Conservation (phyloP, 2,329 filamentous ascomycete species). For the Alternaria brassicae region DNA sequence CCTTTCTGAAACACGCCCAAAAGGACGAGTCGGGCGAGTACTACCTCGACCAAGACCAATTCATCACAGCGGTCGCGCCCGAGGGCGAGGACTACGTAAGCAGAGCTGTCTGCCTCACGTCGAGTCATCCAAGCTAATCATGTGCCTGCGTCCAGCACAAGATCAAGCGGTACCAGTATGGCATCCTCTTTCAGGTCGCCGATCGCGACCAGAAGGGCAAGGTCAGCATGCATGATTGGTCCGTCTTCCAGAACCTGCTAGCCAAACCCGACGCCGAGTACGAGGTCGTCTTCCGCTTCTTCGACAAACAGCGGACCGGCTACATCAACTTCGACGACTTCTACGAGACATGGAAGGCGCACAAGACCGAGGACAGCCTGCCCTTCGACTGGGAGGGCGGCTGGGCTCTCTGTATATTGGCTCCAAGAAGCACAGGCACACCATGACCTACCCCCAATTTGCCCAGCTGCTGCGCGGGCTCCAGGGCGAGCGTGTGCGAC, state of each 20-base stretch:
- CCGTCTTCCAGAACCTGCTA: constrained; percentile 90
- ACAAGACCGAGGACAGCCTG: constrained; percentile 84
- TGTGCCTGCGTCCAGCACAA: constrained; percentile 73
- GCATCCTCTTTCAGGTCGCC: constrained; percentile 89
- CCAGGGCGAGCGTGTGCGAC: constrained; percentile 93
- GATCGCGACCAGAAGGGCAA: constrained; percentile 77
- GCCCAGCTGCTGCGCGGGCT: constrained; percentile 96
- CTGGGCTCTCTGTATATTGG: constrained; percentile 97
- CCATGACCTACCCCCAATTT: constrained; percentile 95
- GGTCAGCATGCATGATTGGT: constrained; percentile 85
- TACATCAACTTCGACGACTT: constrained; percentile 90
- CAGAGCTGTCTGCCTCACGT: constrained; percentile 29
- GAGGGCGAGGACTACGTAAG: constrained; percentile 89
- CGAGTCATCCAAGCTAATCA: constrained; percentile 38
- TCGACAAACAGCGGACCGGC: constrained; percentile 84
- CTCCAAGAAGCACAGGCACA: constrained; percentile 83
- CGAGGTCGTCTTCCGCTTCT: constrained; percentile 96
- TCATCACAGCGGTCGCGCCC: constrained; percentile 89
- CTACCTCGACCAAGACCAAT: constrained; percentile 83
- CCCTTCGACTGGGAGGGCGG: constrained; percentile 97
- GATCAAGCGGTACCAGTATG: constrained; percentile 95
- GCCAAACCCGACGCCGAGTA: constrained; percentile 96
- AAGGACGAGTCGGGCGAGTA: constrained; percentile 80
- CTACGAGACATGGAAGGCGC: constrained; percentile 81
- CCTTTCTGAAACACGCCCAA: constrained; percentile 77